phyloP scores from a whole-genome alignment of 257 asterid species.

The Nicotiana knightiana region DNA sequence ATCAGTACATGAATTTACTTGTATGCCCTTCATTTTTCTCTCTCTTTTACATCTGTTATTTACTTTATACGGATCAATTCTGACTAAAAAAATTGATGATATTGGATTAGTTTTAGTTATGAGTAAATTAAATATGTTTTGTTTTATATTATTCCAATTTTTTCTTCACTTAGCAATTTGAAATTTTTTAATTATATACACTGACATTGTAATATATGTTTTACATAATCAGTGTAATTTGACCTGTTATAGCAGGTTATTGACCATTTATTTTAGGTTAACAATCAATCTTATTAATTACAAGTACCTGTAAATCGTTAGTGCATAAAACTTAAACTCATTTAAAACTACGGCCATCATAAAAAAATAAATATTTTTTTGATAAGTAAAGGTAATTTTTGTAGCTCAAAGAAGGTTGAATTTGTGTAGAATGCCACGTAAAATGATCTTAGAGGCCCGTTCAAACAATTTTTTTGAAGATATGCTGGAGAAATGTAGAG shows the following conservation, averaged over 20 bases:
- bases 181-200: too few species aligned
- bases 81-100: background rate
- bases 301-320: too few species aligned
- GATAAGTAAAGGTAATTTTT: background rate
- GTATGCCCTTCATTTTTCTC: conserved; percentile 26
- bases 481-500: background rate
- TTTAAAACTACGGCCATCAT: background rate
- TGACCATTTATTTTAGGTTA: too few species aligned
- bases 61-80: background rate
- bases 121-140: too few species aligned
- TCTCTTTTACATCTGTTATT: background rate
- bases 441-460: background rate
- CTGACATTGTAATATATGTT: too few species aligned
- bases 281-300: too few species aligned
- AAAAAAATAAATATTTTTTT: too few species aligned
- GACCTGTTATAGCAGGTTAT: too few species aligned
- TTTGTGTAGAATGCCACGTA: background rate
- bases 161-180: background rate
- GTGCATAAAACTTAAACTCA: too few species aligned
- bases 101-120: background rate
- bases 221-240: too few species aligned
- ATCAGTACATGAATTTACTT: conserved; percentile 96
- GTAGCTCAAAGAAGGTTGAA: background rate
- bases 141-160: background rate
- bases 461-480: background rate